A percentile compares a stretch with the other conserved stretches of the same genome.
Evolutionary conservation across 2,329 filamentous ascomycete genomes (phyloP).

Genomic region (Colletotrichum neosansevieriae): DNA sequence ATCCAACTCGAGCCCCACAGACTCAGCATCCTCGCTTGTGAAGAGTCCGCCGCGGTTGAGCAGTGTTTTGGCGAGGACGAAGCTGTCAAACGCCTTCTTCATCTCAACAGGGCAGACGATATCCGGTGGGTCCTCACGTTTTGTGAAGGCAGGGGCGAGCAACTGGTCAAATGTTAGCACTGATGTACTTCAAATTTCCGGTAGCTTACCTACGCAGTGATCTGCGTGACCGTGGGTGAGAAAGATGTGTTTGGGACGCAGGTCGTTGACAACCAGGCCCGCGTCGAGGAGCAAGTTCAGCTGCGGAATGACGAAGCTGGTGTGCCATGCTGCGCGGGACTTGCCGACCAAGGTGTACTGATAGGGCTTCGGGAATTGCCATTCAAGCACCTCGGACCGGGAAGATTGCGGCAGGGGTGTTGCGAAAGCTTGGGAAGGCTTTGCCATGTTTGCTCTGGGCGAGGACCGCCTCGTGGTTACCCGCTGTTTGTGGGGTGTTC

Average conservation of each 20-base stretch:
- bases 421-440: constrained; percentile 50
- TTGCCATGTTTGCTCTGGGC: neutral
- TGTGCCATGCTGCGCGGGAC: constrained; percentile 64
- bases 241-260: constrained; percentile 62
- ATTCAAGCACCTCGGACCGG: constrained; percentile 59
- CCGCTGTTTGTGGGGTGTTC: constrained; percentile 1
- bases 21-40: constrained; percentile 45
- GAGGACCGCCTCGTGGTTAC: neutral
- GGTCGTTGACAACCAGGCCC: constrained; percentile 59
- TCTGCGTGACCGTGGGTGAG: constrained; percentile 63
- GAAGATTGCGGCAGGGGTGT: constrained; percentile 57
- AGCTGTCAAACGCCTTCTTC: constrained; percentile 53
- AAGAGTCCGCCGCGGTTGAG: constrained; percentile 57
- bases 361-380: constrained; percentile 58
- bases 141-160: constrained; percentile 57
- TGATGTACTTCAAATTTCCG: neutral
- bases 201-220: constrained; percentile 47
- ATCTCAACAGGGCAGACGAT: constrained; percentile 59
- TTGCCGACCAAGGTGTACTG: constrained; percentile 59
- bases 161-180: constrained; percentile 40
- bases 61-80: constrained; percentile 54
- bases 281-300: constrained; percentile 63
- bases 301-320: constrained; percentile 62
- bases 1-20: constrained; percentile 35
- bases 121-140: constrained; percentile 58